Base-by-base conservation (phyloP, 2,329 filamentous ascomycete genomes). In the Apiospora pterosperma region DNA sequence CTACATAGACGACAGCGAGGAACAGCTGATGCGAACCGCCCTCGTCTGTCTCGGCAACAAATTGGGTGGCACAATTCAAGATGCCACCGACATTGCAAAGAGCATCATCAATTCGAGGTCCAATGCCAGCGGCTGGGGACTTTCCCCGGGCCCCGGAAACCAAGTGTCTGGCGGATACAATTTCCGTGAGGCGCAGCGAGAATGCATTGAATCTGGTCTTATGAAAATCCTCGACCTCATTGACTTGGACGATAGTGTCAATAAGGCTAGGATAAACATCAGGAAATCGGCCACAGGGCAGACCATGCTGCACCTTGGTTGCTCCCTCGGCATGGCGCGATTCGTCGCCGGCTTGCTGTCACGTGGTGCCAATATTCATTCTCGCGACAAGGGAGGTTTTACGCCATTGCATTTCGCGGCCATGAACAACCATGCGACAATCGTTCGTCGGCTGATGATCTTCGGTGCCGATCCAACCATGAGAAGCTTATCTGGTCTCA, bases 371-470 rank as follows among this genome's bases (percentile, higher is more conserved):
- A 90, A 91, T 72, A 88, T 90, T 1, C 89, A 95, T 71, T 81
- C 88, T 41, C 85, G 88, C 63, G 93, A 97, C 74, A 90, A 88
- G 67, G 90, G 90, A 61, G 92, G 92, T 25, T 95, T 92, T 76
- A 93, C 92, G 5, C 88, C 93, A 16, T 84, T 96, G 79, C 92
- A 96, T 76, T 86, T 95, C 73, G 92, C 93, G 23, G 89, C 91
- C 31, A 85, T 96, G 72, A 90, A 91, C 75, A 87, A 90, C 67
- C 89, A 93, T 72, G 80, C 87, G 12, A 89, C 93, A 73, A 92
- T 96, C 69, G 89, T 95, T 16, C 85, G 90, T 66, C 87, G 90
- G 16, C 83, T 97, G 65, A 88, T 94, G 69, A 82, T 91, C 28
- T 85, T 87, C 44, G 91, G 92, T 42, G 92, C 91, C 2, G 90